Base-by-base conservation (phyloP, 2,329 filamentous ascomycete genomes). In the Madurella fahalii region DNA sequence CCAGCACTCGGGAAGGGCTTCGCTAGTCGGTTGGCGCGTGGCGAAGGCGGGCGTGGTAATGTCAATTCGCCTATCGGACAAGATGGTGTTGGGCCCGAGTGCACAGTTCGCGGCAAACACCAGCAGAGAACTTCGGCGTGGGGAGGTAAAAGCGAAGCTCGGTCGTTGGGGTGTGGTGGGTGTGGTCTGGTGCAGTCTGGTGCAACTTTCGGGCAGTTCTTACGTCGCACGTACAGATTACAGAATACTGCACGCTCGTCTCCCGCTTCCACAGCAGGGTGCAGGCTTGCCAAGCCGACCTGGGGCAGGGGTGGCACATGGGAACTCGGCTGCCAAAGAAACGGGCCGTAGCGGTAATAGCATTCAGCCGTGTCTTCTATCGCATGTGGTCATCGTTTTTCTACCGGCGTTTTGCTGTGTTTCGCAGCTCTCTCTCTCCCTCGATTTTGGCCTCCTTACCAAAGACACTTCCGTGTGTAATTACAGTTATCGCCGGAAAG, bases 201-300 rank as follows among this genome's bases (percentile, higher is more conserved):
- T 54, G 53, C 42, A 56, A 56, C 50, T 58, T 58, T 53, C 50
- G 56, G 53, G 58, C 54, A 44, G 20, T 52, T 52, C 32, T 50
- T 52, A 40, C 49, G 52, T 55, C 46, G 56, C 25, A 25, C 25
- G 25, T 43, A 44, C 45, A 53, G 42, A 47, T 44, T 47, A 48
- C 52, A 47, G 49, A 50, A 52, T 50, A 32, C 25, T 31, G 32
- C 25, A 13, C 18, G 20, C 11, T 37, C 13, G 11, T 2, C 25
- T 5, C 20, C 5, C 30, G 16, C 20, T 37, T 15, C n/a, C 47
- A 42, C 47, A 49, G 43, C 20, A 40, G 25, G 45, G 50, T 53
- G 45, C 32, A 54, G 51, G 47, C 15, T 15, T 45, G 58, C 50
- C 56, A 58, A 55, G 47, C 12, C 32, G 48, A 32, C 51, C 39